Conservation (phyloP, 495 filamentous ascomycete species). For the Annulohypoxylon maeteangense region DNA sequence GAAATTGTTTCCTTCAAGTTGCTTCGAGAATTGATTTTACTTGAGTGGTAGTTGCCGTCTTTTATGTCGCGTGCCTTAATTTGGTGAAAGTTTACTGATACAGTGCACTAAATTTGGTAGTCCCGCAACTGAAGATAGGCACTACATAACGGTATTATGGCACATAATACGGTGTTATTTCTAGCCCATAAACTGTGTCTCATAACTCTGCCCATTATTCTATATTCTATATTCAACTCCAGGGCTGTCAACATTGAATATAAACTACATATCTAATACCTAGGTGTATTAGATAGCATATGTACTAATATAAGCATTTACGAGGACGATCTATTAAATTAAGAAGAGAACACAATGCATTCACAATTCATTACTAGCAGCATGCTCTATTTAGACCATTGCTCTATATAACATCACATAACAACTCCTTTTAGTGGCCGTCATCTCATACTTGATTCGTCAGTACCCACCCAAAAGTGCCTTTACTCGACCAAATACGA, state of each 20-base stretch:
- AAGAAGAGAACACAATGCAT: not conserved
- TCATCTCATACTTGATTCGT: slow-evolving; percentile 16
- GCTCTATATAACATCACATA: slow-evolving; percentile 28
- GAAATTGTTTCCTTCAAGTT: not conserved
- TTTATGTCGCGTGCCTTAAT: not conserved
- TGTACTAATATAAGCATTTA: too few species aligned
- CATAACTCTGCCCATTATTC: not conserved
- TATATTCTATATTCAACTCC: not conserved
- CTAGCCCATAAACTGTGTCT: not conserved
- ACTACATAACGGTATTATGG: slow-evolving; percentile 2
- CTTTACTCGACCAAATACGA: slow-evolving; percentile 80
- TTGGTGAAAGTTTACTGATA: slow-evolving; percentile 9
- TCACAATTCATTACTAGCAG: slow-evolving; percentile 29
- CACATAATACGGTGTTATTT: not conserved
- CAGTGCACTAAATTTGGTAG: slow-evolving; percentile 28
- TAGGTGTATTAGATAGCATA: too few species aligned
- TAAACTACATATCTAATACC: too few species aligned
- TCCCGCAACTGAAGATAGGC: not conserved
- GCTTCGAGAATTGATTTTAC: not conserved
- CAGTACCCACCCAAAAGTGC: slow-evolving; percentile 7
- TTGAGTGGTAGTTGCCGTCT: slow-evolving; percentile 15
- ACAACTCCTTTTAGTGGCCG: slow-evolving; percentile 21
- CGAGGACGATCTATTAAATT: too few species aligned
- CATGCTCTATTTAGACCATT: slow-evolving; percentile 36
- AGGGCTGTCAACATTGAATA: too few species aligned